Base-by-base conservation (phyloP, 768 basidiomycete genomes). In the Phallus indusiatus region DNA sequence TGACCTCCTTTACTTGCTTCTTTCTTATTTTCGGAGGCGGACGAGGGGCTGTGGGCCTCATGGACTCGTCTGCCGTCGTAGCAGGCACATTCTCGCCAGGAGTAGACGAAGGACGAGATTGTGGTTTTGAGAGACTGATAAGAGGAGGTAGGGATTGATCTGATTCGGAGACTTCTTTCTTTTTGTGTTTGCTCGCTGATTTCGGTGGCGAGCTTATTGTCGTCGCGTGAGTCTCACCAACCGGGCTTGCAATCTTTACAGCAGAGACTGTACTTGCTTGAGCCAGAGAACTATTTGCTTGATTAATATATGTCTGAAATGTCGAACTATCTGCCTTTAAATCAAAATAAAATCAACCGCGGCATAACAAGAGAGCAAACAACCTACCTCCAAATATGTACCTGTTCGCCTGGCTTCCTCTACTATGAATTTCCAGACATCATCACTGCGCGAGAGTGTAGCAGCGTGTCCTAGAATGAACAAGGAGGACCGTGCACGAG, bases 401-500 rank as follows among this genome's bases (percentile, higher is more conserved):
- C 77, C 75, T 56, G 92, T 78, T 12, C 78, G 72, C 57, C 83
- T 75, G 7, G 94, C 91, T 67, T 97, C 86, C 18, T 74, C 69
- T 22, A 96, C 78, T 50, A 96, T 94, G 28, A 76, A 73, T 60
- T 76, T 78, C 94, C 94, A 97, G 12, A 76, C 82, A 17, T 76
- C 73, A 64, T 94, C 85, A 63, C 92, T 91, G 56, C 94, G 77
- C 69, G 94, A 88, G 5, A 99, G 78, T 1, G 94, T 98, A 7
- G 90, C 75, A 12, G 85, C 86, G 70, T 98, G 85, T 7, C 96
- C 96, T 33, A 99, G 78, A 57, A 99, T 85, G 70, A 94, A 99
- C 1, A 99, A 73, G 10, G 95, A 96, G 7, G 92, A 92, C 66
- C 88, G 90, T 2, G 95, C 92, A 65, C 96, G 85, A n/a, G 95